Base-by-base conservation (phyloP, 352 stramenopile species). In the Pythium aquatile region DNA sequence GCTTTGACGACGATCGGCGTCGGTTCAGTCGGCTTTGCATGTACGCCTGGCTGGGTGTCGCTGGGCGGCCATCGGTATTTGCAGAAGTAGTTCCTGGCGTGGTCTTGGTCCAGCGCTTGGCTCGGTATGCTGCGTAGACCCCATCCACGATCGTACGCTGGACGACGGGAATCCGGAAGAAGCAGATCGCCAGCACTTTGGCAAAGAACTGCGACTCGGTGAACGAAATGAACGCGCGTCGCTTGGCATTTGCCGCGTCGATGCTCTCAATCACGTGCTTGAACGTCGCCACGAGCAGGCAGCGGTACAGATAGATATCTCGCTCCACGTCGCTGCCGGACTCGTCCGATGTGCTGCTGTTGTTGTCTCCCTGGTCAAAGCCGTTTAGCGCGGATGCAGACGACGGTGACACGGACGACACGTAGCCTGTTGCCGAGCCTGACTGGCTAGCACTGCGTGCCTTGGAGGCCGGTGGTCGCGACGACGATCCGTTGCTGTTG, bases 261-360 rank as follows among this genome's bases (percentile, higher is more conserved):
- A 91, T 71, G 56, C 75, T 90, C 57, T 89, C 80, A 11, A 78
- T 68, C 3, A 85, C 83, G 53, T 87, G 79, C 70, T 90, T 87
- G 68, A 88, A 91, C 1, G 80, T 91, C n/a, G 80, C 80, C n/a
- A 90, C 79, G 3, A 91, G 68, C 16, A 88, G 64, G 46, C 80
- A 90, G 2, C 83, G 69, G 55, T 91, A 90, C 40, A 87, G 51
- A 51, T 87, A 83, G 29, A 90, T 65, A 49, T 89, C 79, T 7
- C 74, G 70, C 54, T 85, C 77, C 5, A 72, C 74, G 28, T 89
- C 80, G 5, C 55, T 65, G n/a, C 64, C 66, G 17, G 78, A 74
- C 5, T 60, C 55, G n/a, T 65, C 61, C 6, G 35, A 20, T 28
- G n/a, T 42, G n/a, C 16, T 61, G 55, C 2, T 46, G 30, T 48